Conservation (phyloP, 306 rosid species). For the Dicorynia guianensis region DNA sequence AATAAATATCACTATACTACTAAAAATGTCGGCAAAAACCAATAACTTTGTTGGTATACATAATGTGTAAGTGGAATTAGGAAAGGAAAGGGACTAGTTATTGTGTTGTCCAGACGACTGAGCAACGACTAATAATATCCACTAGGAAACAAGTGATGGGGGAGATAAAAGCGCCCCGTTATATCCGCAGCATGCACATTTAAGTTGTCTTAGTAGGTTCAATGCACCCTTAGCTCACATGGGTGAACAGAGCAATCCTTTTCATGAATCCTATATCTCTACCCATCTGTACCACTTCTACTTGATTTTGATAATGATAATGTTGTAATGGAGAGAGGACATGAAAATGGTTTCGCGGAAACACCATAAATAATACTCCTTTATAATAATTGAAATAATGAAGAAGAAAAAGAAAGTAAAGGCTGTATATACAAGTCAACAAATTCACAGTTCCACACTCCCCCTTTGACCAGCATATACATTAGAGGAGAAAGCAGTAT, state of each 20-base stretch:
- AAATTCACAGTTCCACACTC: conserved; percentile 49
- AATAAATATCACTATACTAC: too few species aligned
- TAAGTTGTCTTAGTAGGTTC: conserved; percentile 46
- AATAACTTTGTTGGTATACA: neutral
- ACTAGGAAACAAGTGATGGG: neutral
- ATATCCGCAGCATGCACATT: conserved; percentile 52
- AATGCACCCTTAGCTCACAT: conserved; percentile 39
- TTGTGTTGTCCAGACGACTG: neutral
- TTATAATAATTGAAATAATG: neutral
- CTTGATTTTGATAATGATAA: conserved; percentile 26
- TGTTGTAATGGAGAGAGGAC: conserved; percentile 46
- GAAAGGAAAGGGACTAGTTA: neutral
- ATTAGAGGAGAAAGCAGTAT: conserved; percentile 16
- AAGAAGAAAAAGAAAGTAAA: neutral
- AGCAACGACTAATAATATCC: neutral
- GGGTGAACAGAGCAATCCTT: conserved; percentile 42
- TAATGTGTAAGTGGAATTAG: too few species aligned
- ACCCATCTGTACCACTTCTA: conserved; percentile 35
- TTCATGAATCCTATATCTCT: conserved; percentile 36
- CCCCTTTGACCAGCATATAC: conserved; percentile 35
- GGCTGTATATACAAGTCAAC: conserved; percentile 43
- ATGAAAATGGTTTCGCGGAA: conserved; percentile 56
- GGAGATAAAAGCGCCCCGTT: conserved; percentile 47
- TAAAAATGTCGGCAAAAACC: too few species aligned
- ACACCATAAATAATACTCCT: conserved; percentile 38